phyloP scores from a whole-genome alignment of 129 eudicot species.

The Helianthus tuberosus region DNA sequence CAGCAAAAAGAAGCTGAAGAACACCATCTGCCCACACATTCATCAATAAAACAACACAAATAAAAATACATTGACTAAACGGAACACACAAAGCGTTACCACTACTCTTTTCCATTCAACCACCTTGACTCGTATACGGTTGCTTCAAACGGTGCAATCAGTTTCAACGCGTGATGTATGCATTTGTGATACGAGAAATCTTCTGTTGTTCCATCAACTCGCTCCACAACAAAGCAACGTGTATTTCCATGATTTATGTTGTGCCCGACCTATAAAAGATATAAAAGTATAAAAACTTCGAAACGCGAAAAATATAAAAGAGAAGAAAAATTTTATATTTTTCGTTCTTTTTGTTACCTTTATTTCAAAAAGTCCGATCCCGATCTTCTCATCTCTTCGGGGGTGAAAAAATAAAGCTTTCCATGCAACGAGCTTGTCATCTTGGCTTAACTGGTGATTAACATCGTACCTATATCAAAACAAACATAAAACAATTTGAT shows the following conservation, averaged over 20 bases:
- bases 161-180: slow-evolving; percentile 58
- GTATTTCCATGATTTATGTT: slow-evolving; percentile 47
- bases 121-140: slow-evolving; percentile 42
- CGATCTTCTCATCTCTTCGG: slow-evolving; percentile 69
- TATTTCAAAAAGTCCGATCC: slow-evolving; percentile 62
- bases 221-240: slow-evolving; percentile 72
- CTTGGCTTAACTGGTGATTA: slow-evolving; percentile 47
- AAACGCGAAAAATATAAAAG: background rate
- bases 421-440: slow-evolving; percentile 56
- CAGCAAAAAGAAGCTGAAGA: slow-evolving; percentile 98
- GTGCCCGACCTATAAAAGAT: slow-evolving; percentile 57
- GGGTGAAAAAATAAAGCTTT: slow-evolving; percentile 84
- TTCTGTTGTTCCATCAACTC: slow-evolving; percentile 67
- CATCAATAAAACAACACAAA: slow-evolving; percentile 13
- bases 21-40: slow-evolving; percentile 33
- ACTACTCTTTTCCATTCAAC: slow-evolving; percentile 32
- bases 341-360: slow-evolving; percentile 44
- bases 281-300: background rate
- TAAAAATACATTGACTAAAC: background rate
- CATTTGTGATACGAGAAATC: slow-evolving; percentile 90
- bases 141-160: slow-evolving; percentile 50
- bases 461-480: slow-evolving; percentile 52
- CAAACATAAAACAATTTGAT: background rate
- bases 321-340: background rate
- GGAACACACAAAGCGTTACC: background rate